These are phyloP conservation scores for Bipolaris zeicola DNA, from an alignment of 2,329 filamentous ascomycete species.

Conservation along the genomic window DNA sequence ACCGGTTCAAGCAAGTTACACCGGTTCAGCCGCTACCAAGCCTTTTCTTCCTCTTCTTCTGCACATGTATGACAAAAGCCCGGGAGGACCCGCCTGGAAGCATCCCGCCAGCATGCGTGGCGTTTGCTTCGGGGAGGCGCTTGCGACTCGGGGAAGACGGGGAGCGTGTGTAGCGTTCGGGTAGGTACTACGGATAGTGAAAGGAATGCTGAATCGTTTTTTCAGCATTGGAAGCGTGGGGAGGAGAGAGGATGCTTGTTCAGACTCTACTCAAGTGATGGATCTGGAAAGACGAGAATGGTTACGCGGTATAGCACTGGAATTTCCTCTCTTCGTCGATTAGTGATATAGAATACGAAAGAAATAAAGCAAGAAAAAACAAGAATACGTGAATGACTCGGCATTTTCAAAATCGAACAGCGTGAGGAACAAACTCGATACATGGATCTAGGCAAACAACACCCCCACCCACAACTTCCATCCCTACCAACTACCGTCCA, in stretches of 20 bases:
- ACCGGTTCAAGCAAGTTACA: no score
- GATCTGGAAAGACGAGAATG: no score
- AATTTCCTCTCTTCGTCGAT: not conserved
- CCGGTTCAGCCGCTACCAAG: not conserved
- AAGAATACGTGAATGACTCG: not conserved
- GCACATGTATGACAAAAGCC: not conserved
- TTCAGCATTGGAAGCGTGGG: not conserved
- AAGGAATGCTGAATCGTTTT: not conserved
- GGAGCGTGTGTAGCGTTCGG: not conserved
- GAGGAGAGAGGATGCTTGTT: not conserved
- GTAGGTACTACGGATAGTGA: not conserved
- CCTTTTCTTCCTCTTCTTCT: not conserved
- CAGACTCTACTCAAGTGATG: no score
- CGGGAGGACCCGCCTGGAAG: not conserved
- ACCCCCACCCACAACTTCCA: not conserved
- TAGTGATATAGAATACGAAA: not conserved
- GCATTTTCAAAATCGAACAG: no score
- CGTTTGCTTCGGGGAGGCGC: not conserved
- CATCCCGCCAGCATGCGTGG: not conserved
- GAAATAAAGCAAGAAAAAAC: not conserved
- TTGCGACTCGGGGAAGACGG: not conserved
- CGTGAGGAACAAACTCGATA: not conserved
- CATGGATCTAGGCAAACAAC: not conserved
- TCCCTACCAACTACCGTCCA: no score
- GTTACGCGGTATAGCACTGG: not conserved